Evolutionary conservation across 2,329 filamentous ascomycete species (phyloP), one percentile per base, ranked within the genome.

Genomic region (Alternaria arbusti): DNA sequence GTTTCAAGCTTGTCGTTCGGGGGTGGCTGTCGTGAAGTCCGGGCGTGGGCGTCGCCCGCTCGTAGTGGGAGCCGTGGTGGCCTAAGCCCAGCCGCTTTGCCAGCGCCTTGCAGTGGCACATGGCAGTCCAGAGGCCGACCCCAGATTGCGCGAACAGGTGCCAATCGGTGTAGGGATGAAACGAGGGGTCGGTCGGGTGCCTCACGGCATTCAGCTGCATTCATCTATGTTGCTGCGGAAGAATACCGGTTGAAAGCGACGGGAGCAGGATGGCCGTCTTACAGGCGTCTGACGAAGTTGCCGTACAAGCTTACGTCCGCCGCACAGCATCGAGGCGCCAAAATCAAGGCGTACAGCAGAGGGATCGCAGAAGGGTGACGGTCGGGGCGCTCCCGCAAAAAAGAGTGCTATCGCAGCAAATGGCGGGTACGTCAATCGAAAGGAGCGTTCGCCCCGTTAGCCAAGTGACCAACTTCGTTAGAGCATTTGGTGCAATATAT

Each of bases 211-310:
- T 67, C 63, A 61, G 61, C 54, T 61, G 63, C 44, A 51, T 67
- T 71, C 63, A 73, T 73, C 65, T 66, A 71, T 59, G 63, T 59
- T 66, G 71, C 54, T 58, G 64, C 66, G 73, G 70, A 68, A 70
- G 68, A 74, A 64, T 65, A 64, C 73, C 74, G 74, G 74, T 43
- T 76, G 74, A 74, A 75, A 72, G 68, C 64, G 55, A 43, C 64
- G 62, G 64, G 55, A 54, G 58, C 45, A 59, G 51, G 54, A 57
- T 59, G 30, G 51, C 64, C 50, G 59, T 56, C 50, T 50, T 23
- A 57, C 57, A 26, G 47, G 61, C 50, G 59, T 56, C 50, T 50
- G 22, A 59, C 58, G 52, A 56, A 36, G 51, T 60, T 54, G 57
- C 45, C 11, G 17, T 25, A 49, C 47, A 52, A 25, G 51, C 28